Evolutionary conservation across 345 rosid genomes (phyloP).

Genomic region (Pistacia vera): DNA sequence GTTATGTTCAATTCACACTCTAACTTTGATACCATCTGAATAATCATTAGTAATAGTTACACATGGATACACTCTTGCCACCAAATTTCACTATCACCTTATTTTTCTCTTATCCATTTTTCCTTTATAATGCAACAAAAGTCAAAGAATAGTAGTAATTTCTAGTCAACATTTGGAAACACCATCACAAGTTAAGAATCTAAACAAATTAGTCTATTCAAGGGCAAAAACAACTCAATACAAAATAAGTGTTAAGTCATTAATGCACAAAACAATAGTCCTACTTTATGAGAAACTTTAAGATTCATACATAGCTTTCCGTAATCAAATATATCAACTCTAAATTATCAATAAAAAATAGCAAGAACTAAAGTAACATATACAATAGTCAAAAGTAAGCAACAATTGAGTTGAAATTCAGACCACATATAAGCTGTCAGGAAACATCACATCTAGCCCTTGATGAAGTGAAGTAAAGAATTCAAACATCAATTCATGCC

Average conservation of each 20-base stretch:
- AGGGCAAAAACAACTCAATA: not conserved
- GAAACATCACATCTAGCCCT: conserved; percentile 2
- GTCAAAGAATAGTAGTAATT: not conserved
- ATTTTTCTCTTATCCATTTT: not conserved
- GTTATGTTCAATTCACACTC: not conserved
- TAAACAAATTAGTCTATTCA: not conserved
- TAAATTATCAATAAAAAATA: not conserved
- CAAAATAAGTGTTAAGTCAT: not conserved
- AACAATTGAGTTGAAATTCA: not conserved
- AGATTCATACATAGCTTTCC: not conserved
- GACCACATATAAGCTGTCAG: not conserved
- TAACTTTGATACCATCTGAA: not conserved
- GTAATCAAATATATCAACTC: not conserved
- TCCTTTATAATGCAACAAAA: not conserved
- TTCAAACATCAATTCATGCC: not conserved
- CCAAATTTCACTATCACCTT: conserved; percentile 5
- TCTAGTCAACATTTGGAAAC: not conserved
- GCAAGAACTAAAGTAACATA: not conserved
- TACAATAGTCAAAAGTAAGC: not conserved
- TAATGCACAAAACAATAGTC: not conserved
- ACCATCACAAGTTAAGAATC: too few relatives aligned
- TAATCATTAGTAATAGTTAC: not conserved
- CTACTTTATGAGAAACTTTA: not conserved
- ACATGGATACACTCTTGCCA: not conserved
- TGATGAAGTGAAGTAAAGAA: not conserved